Conservation (phyloP, 805 yeast genomes). For the Candida silvicultrix region DNA sequence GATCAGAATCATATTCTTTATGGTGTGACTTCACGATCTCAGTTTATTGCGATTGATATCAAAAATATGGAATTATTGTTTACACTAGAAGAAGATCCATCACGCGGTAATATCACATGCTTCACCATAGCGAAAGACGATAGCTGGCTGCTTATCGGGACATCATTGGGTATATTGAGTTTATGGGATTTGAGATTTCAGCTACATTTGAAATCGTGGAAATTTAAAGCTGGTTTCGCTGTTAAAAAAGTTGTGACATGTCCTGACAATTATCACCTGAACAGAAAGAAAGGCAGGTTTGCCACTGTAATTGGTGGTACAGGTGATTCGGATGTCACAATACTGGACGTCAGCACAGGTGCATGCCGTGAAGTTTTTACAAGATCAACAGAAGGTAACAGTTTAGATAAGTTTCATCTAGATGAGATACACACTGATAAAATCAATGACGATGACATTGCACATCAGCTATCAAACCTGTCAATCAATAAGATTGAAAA, state of each 20-base stretch:
- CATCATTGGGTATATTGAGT: constrained; percentile 64
- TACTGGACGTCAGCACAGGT: constrained; percentile 70
- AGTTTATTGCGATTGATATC: constrained; percentile 50
- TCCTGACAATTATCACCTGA: constrained; percentile 31
- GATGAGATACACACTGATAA: constrained; percentile 6
- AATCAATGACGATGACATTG: background rate
- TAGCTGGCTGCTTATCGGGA: constrained; percentile 70
- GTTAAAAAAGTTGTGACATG: constrained; percentile 41
- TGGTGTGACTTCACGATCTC: constrained; percentile 46
- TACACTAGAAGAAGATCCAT: constrained; percentile 44
- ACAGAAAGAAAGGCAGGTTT: constrained; percentile 32
- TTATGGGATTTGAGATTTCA: constrained; percentile 80
- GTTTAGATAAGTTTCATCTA: constrained; percentile 14
- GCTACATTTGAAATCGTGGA: constrained; percentile 54
- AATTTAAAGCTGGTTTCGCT: constrained; percentile 42
- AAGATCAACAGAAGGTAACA: constrained; percentile 5
- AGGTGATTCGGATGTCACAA: constrained; percentile 48
- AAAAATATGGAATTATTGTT: constrained; percentile 41
- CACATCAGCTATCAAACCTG: background rate
- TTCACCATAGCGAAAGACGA: constrained; percentile 48
- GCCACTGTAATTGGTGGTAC: constrained; percentile 66
- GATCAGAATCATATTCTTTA: constrained; percentile 36
- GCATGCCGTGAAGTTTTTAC: constrained; percentile 45
- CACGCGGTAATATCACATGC: constrained; percentile 61
- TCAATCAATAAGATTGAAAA: background rate